Base-by-base conservation (phyloP, 2,329 filamentous ascomycete genomes). In the Penicillium griseofulvum region DNA sequence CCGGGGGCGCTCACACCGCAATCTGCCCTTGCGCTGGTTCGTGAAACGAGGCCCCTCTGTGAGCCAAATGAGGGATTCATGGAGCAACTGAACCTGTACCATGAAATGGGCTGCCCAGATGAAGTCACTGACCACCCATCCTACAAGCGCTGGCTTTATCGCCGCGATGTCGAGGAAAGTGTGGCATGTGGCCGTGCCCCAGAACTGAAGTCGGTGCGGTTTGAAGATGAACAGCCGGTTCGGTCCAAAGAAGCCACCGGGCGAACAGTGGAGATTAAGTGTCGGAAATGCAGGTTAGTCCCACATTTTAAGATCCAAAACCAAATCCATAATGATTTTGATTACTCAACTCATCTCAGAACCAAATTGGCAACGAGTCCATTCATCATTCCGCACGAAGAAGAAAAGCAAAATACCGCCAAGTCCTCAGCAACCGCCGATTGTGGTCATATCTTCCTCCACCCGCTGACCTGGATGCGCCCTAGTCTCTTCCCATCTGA, bases 381-480 rank as follows among this genome's bases (percentile, higher is more conserved):
- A 31, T 95, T 90, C 70, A 80, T 95, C 50, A 74, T 87, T 43
- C 75, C 82, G 1, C 91, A 95, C 73, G 71, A 76, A 63, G 65
- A 73, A 57, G 54, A 65, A 46, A 62, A 60, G 46, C 49, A 62
- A 49, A 57, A 58, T 24, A 58, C 54, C 37, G 53, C 56, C 49
- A 70, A 65, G 58, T 57, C 56, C 55, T 54, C 58, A 36, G 55
- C 63, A 26, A 64, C 69, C 37, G 62, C 68, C 16, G 70, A 76
- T 33, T 99, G 94, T 68, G 87, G 88, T 19, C 93, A 97, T 73
- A 84, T 92, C 71, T 97, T 97, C 74, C 76, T 97, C 60, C 91
- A 97, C 68, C 91, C 94, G 0, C 79, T 99, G 33, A 90, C 90
- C 14, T 99, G 94, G 94, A 99, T 99, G 94, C 86, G 89, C 7